A percentile compares a stretch with the other conserved stretches of the same genome.
These are phyloP conservation scores for Melampsora americana DNA, from an alignment of 1,284 basidiomycete species.

Conservation along the genomic window DNA sequence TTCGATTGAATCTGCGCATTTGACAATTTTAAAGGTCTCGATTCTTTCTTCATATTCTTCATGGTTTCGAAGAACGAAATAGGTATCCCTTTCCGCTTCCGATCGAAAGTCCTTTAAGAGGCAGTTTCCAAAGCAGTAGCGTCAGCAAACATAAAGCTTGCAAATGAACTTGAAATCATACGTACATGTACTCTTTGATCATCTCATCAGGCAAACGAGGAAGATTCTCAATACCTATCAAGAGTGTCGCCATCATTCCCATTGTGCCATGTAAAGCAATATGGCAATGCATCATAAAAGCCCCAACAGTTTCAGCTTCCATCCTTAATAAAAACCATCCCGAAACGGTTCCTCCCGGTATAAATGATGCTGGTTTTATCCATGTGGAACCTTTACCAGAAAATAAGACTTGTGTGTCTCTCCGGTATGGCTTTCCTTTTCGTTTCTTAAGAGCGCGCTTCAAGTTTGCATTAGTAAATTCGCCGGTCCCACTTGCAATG, in stretches of 20 bases:
- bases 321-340: conserved; percentile 1
- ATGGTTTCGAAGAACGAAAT: neutral
- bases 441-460: neutral
- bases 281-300: conserved; percentile 13
- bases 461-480: neutral
- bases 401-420: conserved; percentile 4
- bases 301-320: neutral
- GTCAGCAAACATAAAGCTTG: neutral
- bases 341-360: conserved; percentile 3
- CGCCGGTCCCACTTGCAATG: neutral
- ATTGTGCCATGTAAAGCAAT: conserved; percentile 30
- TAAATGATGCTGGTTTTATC: neutral
- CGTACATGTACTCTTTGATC: conserved; percentile 13
- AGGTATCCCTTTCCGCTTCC: neutral
- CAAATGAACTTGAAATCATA: neutral
- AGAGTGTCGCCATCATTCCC: conserved; percentile 31
- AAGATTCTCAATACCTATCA: conserved; percentile 38
- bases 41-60: too few species aligned
- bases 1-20: too few species aligned
- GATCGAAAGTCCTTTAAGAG: neutral
- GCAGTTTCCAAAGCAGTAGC: neutral
- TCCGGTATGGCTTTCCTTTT: neutral
- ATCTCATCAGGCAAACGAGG: conserved; percentile 21
- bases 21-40: too few species aligned
- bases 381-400: neutral